A percentile compares a stretch with the other conserved stretches of the same genome.
Conservation (phyloP, 176 grass and related monocot genomes). For the Alopecurus myosuroides region DNA sequence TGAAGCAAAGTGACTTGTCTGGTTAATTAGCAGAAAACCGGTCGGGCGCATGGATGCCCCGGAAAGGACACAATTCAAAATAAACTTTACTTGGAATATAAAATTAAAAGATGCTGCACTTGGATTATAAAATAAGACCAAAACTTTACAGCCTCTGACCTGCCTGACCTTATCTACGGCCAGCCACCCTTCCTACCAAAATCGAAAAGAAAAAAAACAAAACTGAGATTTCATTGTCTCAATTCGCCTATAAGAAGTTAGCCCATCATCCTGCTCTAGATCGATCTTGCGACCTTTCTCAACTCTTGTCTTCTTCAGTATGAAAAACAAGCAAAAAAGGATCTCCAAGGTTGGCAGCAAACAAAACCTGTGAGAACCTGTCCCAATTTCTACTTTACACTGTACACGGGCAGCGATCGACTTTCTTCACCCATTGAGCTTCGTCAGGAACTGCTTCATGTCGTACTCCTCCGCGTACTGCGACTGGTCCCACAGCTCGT, state of each 20-base stretch:
- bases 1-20: no score
- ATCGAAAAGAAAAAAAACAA: constrained; percentile 7
- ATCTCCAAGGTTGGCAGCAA: constrained; percentile 21
- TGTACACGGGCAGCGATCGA: constrained; percentile 56
- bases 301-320: constrained; percentile 12
- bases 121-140: neutral
- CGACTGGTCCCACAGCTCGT: constrained; percentile 93
- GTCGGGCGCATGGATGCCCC: no score
- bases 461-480: constrained; percentile 88
- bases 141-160: neutral
- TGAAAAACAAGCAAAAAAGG: constrained; percentile 33
- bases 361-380: constrained; percentile 18
- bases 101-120: neutral
- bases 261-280: constrained; percentile 12
- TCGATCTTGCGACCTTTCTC: constrained; percentile 36
- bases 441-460: constrained; percentile 71
- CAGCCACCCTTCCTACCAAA: neutral
- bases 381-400: constrained; percentile 62
- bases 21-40: no score
- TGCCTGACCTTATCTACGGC: neutral
- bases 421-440: constrained; percentile 63
- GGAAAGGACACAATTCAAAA: no score
- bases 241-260: constrained; percentile 42
- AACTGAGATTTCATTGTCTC: constrained; percentile 32
- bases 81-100: neutral